These are phyloP conservation scores for Nigrograna mackinnonii DNA, from an alignment of 2,329 filamentous ascomycete species.

Conservation along the genomic window DNA sequence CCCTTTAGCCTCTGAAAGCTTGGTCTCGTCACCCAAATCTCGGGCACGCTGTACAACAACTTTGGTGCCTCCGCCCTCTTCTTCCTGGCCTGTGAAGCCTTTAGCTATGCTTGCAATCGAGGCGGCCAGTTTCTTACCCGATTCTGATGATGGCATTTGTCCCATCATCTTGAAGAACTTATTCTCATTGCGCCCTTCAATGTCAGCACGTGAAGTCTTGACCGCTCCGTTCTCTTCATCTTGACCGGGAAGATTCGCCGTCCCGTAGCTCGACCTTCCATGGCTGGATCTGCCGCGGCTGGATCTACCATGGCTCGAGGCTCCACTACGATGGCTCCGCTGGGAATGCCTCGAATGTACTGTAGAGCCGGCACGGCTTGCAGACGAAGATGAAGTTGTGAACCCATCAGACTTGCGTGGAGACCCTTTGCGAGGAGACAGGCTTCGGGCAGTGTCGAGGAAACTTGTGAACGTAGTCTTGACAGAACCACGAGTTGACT, in stretches of 20 bases:
- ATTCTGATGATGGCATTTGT: constrained; percentile 28
- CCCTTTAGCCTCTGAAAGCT: no score
- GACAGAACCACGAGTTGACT: constrained; percentile 9
- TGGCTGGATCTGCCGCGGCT: no score
- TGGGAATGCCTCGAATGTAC: constrained; percentile 26
- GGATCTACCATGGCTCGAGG: constrained; percentile 14
- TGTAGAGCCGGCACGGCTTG: constrained; percentile 20
- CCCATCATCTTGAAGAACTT: constrained; percentile 37
- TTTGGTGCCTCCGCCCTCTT: no score
- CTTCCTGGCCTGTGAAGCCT: no score
- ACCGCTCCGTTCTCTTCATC: constrained; percentile 12
- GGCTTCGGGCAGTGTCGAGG: constrained; percentile 21
- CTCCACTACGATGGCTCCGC: constrained; percentile 17
- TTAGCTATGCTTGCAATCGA: no score
- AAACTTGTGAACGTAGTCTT: constrained; percentile 26
- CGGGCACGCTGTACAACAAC: no score
- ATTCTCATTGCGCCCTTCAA: constrained; percentile 45
- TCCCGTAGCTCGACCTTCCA: no score
- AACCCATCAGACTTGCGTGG: constrained; percentile 21
- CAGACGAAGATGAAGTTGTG: constrained; percentile 12
- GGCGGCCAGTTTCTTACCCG: neutral
- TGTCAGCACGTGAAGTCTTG: constrained; percentile 41
- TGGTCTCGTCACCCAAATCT: no score
- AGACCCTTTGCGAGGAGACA: constrained; percentile 26
- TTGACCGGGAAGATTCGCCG: no score